Evolutionary conservation across 2,329 filamentous ascomycete species (phyloP), one percentile per base, ranked within the genome.

Genomic region (Pleurostoma richardsiae): DNA sequence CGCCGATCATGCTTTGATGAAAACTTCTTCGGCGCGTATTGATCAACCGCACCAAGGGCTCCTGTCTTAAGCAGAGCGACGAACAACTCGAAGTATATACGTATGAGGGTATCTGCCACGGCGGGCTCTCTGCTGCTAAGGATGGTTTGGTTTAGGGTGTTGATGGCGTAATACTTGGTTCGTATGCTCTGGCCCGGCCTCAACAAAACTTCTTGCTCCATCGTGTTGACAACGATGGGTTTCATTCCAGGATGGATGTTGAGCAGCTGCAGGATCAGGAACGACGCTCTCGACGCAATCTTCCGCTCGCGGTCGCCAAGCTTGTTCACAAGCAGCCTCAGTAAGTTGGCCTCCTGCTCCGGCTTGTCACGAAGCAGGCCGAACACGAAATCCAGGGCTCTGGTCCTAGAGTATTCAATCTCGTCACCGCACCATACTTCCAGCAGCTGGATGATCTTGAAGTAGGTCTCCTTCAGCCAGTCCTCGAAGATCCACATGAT

Each of bases 91-190:
- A 99, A 99, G 70, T 97, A 99, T 40, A 97, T 91, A 45, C 88
- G 83, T 38, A 99, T 74, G 10, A 99, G 75, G 45, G 86, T 82
- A 59, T 87, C 85, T 6, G 91, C 91, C 19, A 95, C 79, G 19
- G 82, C 76, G 38, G 90, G 85, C 60, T 97, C 92, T 58, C 86
- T 94, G 46, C 71, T 80, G 64, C 88, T 95, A 43, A 99, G 69
- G 43, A 97, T 91, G 0, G 92, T 97, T 69, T 99, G 95, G 64
- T 99, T 99, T 43, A 99, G 76, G 0, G 94, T 97, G 63, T 96
- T 96, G 64, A 96, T 85, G 31, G 90, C 91, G 66, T 96, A 96
- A 69, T 99, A 99, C 62, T 89, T 95, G 39, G 92, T 89, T 56
- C 95, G 88, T 33, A 86, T 76, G 59, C 83, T 92, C 66, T 97